Conservation (phyloP, 176 grass and related monocot species). For the Tillandsia leiboldiana region DNA sequence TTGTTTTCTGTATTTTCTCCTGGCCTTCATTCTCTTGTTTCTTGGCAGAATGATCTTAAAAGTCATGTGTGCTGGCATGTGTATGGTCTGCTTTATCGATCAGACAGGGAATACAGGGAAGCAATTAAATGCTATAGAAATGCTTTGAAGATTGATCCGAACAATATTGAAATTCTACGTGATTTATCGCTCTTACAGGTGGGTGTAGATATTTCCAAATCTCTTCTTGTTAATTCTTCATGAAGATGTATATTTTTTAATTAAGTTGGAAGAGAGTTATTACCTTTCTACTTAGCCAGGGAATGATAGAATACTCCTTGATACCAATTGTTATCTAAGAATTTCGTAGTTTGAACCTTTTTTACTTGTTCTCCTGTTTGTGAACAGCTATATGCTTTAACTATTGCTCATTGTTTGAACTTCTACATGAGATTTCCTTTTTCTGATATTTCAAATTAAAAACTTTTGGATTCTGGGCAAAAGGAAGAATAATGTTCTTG, state of each 20-base stretch:
- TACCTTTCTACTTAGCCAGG: neutral
- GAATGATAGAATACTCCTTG: too few relatives aligned
- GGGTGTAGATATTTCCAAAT: conserved; percentile 9
- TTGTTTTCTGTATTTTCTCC: conserved; percentile 3
- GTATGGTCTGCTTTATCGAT: conserved; percentile 95
- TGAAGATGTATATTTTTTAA: neutral
- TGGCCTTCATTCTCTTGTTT: conserved; percentile 1
- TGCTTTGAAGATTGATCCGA: conserved; percentile 94
- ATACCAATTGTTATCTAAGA: too few relatives aligned
- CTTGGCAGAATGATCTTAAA: conserved; percentile 89
- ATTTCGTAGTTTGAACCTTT: too few relatives aligned
- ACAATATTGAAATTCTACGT: conserved; percentile 98
- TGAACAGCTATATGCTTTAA: too few relatives aligned
- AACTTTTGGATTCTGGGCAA: too few relatives aligned
- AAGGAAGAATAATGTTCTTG: too few relatives aligned
- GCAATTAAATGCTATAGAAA: conserved; percentile 99
- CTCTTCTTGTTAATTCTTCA: neutral
- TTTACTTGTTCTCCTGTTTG: too few relatives aligned
- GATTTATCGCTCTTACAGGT: conserved; percentile 96
- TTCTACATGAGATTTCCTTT: too few relatives aligned
- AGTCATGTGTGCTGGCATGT: conserved; percentile 99
- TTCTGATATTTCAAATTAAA: too few relatives aligned
- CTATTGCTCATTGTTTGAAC: too few relatives aligned
- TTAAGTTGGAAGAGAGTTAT: neutral
- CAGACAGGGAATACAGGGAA: conserved; percentile 99